phyloP scores from a whole-genome alignment of 1,284 basidiomycete species.

The Takashimella tepidaria region DNA sequence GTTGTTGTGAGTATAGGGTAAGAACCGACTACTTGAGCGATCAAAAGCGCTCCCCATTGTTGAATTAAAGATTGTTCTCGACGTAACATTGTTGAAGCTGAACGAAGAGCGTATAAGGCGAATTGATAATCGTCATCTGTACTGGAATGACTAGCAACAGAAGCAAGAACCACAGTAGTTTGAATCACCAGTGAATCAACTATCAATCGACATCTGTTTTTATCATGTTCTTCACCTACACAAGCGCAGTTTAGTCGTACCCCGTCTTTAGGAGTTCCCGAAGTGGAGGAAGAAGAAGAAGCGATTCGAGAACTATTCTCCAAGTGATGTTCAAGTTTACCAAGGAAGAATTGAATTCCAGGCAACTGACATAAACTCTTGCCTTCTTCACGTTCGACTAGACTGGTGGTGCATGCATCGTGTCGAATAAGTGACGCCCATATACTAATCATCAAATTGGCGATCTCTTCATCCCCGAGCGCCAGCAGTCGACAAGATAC shows the following conservation, averaged over 20 bases:
- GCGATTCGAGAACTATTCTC: not conserved
- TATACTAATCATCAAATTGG: constrained; percentile 23
- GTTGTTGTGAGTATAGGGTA: not conserved
- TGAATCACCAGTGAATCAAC: constrained; percentile 19
- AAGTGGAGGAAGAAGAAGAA: not conserved
- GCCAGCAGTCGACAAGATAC: constrained; percentile 24
- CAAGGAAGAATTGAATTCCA: constrained; percentile 25
- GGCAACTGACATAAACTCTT: constrained; percentile 12
- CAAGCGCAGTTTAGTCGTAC: too few species aligned
- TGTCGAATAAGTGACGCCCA: constrained; percentile 32
- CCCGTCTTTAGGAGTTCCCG: too few species aligned
- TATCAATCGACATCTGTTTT: too few species aligned
- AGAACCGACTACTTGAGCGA: constrained; percentile 22
- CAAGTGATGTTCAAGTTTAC: constrained; percentile 21
- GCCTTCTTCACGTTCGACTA: constrained; percentile 13
- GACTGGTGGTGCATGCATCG: constrained; percentile 14
- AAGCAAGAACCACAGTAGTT: constrained; percentile 25
- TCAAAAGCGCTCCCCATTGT: constrained; percentile 36
- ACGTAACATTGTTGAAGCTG: constrained; percentile 22
- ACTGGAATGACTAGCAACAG: constrained; percentile 24
- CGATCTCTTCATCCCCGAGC: constrained; percentile 15
- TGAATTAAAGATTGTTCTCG: constrained; percentile 15
- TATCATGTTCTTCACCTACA: too few species aligned
- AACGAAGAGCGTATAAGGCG: constrained; percentile 14
- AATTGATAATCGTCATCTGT: constrained; percentile 18